Evolutionary conservation across 2,329 filamentous ascomycete species (phyloP).

Genomic region (Talaromyces sp.): DNA sequence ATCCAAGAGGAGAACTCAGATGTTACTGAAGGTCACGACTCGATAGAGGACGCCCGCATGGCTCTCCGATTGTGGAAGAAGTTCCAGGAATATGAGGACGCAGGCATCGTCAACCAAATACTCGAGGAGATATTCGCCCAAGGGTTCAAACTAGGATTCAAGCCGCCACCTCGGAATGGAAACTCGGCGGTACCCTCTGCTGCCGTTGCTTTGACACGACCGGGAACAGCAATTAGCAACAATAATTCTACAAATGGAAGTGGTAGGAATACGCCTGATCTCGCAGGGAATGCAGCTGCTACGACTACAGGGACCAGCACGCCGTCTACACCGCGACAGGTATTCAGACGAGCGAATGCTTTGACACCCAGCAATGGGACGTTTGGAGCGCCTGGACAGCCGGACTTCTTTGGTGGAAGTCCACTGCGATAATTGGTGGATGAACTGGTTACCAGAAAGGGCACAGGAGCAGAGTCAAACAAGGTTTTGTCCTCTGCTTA

Average conservation of each 20-base stretch:
- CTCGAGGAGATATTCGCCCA: constrained; percentile 77
- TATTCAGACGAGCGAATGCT: constrained; percentile 38
- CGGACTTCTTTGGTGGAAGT: constrained; percentile 38
- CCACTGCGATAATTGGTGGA: constrained; percentile 28
- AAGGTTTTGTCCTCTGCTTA: not conserved
- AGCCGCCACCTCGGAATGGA: constrained; percentile 46
- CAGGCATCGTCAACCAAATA: constrained; percentile 75
- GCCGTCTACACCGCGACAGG: constrained; percentile 39
- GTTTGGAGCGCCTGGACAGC: constrained; percentile 33
- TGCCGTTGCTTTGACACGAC: constrained; percentile 27
- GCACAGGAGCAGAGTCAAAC: not conserved
- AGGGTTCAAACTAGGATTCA: constrained; percentile 56
- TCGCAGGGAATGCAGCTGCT: constrained; percentile 8
- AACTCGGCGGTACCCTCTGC: constrained; percentile 8
- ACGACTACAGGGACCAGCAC: constrained; percentile 23
- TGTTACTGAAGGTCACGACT: constrained; percentile 64
- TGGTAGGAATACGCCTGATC: constrained; percentile 39
- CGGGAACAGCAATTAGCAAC: constrained; percentile 34
- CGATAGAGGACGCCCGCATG: constrained; percentile 88
- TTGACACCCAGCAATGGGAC: constrained; percentile 40
- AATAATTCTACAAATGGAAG: constrained; percentile 30
- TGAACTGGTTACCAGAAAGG: not conserved
- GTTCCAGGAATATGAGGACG: constrained; percentile 82
- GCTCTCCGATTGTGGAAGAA: constrained; percentile 85
- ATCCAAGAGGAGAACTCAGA: constrained; percentile 72